phyloP scores from a whole-genome alignment of 2,329 filamentous ascomycete species.

The Curvularia lunata region DNA sequence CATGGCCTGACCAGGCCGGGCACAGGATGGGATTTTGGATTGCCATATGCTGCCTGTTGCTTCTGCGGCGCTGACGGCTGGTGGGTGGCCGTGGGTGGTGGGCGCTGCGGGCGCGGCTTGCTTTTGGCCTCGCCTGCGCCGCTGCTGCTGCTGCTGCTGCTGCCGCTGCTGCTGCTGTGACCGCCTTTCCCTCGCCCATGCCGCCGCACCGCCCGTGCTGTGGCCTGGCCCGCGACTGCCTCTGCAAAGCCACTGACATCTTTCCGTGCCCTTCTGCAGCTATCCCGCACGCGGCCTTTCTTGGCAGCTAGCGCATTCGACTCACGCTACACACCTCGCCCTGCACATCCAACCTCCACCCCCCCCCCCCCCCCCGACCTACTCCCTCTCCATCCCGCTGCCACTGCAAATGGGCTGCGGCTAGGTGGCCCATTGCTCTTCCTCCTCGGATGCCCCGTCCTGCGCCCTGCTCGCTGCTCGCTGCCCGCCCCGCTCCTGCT shows the following conservation, averaged over 20 bases:
- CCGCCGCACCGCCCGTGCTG: constrained; percentile 7
- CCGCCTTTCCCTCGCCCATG: not conserved
- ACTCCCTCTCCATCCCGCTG: not conserved
- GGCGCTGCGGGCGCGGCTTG: not conserved
- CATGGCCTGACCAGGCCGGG: not conserved
- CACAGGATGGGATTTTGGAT: constrained; percentile 16
- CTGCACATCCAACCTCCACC: constrained; percentile 17
- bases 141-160: too few relatives aligned
- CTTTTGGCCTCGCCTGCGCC: not conserved
- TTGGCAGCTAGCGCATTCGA: constrained; percentile 23
- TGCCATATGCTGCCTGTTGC: constrained; percentile 12
- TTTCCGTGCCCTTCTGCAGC: constrained; percentile 16
- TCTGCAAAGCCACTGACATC: constrained; percentile 17
- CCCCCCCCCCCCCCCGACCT: constrained; percentile 4
- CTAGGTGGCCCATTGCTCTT: not conserved
- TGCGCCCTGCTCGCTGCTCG: not conserved
- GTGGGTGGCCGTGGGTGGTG: too few relatives aligned
- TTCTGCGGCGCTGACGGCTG: not conserved
- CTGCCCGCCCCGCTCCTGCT: not conserved
- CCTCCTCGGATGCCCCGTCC: constrained; percentile 1
- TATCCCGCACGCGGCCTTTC: constrained; percentile 19
- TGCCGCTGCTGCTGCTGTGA: not conserved
- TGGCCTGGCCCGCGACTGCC: constrained; percentile 4
- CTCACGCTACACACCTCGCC: constrained; percentile 17
- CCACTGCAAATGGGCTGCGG: constrained; percentile 4